A percentile compares a stretch with the other conserved stretches of the same genome.
Conservation (phyloP, 305 asterid species). For the Rubia balearica region DNA sequence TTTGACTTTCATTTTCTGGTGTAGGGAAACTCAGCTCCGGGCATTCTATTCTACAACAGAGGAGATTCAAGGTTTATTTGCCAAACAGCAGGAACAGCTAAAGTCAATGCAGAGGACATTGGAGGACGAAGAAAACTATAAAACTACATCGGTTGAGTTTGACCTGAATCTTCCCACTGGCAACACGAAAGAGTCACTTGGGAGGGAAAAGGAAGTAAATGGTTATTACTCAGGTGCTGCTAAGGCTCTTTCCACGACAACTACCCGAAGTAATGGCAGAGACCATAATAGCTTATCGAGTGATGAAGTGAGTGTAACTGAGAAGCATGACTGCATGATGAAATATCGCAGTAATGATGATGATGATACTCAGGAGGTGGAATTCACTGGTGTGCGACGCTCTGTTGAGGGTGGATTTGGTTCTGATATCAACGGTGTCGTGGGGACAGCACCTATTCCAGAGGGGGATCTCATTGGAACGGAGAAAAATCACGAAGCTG, state of each 20-base stretch:
- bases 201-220: slow-evolving; percentile 32
- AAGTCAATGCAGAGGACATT: slow-evolving; percentile 93
- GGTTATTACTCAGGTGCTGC: slow-evolving; percentile 27
- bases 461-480: slow-evolving; percentile 50
- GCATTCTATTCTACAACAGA: slow-evolving; percentile 95
- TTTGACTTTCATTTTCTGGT: slow-evolving; percentile 14
- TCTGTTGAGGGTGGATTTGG: slow-evolving; percentile 58
- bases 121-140: slow-evolving; percentile 82
- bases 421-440: slow-evolving; percentile 57
- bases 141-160: slow-evolving; percentile 51
- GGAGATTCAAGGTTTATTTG: slow-evolving; percentile 74
- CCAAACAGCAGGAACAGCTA: slow-evolving; percentile 93
- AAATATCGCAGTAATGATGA: slow-evolving; percentile 43
- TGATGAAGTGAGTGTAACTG: slow-evolving; percentile 76
- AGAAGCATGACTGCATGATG: slow-evolving; percentile 67
- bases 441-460: slow-evolving; percentile 33
- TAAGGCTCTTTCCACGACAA: slow-evolving; percentile 30
- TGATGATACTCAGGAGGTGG: slow-evolving; percentile 81
- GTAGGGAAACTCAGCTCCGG: slow-evolving; percentile 97
- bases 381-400: slow-evolving; percentile 37
- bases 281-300: slow-evolving; percentile 42
- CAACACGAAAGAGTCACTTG: slow-evolving; percentile 20
- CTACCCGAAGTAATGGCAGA: slow-evolving; percentile 24
- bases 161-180: slow-evolving; percentile 40
- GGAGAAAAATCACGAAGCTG: slow-evolving; percentile 50